These are phyloP conservation scores for Serendipita indica DNA, from an alignment of 768 basidiomycete species.

Conservation along the genomic window DNA sequence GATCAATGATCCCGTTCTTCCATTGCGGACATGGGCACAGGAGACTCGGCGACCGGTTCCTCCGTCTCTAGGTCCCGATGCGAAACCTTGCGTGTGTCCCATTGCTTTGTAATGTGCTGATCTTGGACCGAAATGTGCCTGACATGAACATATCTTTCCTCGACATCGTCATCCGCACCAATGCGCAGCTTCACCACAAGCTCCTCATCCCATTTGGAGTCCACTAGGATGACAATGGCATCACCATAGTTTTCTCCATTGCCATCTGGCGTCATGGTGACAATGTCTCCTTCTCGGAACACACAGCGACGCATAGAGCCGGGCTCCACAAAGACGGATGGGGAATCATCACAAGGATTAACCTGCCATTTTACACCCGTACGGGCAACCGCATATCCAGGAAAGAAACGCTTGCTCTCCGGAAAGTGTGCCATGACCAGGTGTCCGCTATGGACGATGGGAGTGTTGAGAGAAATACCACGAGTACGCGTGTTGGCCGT, in stretches of 20 bases:
- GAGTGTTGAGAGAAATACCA: too few species aligned
- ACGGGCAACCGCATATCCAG: neutral
- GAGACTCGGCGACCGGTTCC: neutral
- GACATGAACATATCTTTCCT: neutral
- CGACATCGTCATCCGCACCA: neutral
- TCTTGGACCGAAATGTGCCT: neutral
- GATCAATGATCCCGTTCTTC: neutral
- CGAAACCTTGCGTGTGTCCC: neutral
- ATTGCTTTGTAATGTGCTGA: conserved; percentile 1
- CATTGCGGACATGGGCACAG: neutral
- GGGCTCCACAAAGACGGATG: neutral
- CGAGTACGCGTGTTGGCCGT: neutral
- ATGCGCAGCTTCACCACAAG: neutral
- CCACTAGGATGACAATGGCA: neutral
- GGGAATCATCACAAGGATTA: neutral
- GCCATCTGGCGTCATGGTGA: neutral
- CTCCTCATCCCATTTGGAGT: neutral
- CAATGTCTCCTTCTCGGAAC: neutral
- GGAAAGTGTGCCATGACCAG: neutral
- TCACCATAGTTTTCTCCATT: neutral
- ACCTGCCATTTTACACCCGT: neutral
- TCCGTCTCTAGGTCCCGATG: conserved; percentile 1
- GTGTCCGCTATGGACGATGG: neutral
- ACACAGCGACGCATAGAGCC: neutral
- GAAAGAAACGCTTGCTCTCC: neutral